Evolutionary conservation across 2,329 filamentous ascomycete species (phyloP).

Genomic region (Talaromyces atroroseus): DNA sequence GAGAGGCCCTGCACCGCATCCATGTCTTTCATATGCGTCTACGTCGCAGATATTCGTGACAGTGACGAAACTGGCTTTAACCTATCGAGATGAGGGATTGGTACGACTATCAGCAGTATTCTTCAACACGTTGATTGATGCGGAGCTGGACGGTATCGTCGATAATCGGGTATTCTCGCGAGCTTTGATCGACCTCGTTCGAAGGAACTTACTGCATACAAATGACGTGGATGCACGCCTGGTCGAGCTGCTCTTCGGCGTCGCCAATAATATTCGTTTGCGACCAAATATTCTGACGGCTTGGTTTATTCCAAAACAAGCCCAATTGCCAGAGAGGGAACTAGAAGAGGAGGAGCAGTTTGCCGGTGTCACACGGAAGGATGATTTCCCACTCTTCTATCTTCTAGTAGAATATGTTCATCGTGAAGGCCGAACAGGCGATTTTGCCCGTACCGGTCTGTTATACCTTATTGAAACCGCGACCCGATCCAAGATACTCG

Average conservation of each 20-base stretch:
- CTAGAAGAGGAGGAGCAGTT: slow-evolving; percentile 61
- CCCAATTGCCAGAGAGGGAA: slow-evolving; percentile 33
- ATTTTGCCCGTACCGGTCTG: slow-evolving; percentile 90
- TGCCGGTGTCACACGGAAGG: slow-evolving; percentile 76
- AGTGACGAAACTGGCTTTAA: slow-evolving; percentile 81
- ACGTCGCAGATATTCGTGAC: slow-evolving; percentile 84
- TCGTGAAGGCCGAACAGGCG: slow-evolving; percentile 86
- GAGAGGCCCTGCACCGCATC: slow-evolving; percentile 79
- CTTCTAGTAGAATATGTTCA: slow-evolving; percentile 95
- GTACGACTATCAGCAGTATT: slow-evolving; percentile 78
- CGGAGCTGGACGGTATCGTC: slow-evolving; percentile 91
- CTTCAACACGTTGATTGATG: slow-evolving; percentile 89
- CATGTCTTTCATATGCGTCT: slow-evolving; percentile 82
- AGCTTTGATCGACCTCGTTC: slow-evolving; percentile 79
- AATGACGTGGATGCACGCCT: slow-evolving; percentile 81
- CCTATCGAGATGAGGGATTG: slow-evolving; percentile 77
- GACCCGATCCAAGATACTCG: slow-evolving; percentile 71
- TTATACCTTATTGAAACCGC: slow-evolving; percentile 95
- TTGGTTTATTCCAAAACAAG: slow-evolving; percentile 70
- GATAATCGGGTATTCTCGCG: slow-evolving; percentile 80
- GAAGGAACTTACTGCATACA: slow-evolving; percentile 62
- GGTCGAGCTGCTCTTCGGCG: slow-evolving; percentile 89
- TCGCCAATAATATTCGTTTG: slow-evolving; percentile 90
- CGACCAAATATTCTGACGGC: slow-evolving; percentile 80
- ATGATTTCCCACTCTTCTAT: slow-evolving; percentile 94